Evolutionary conservation across 805 yeast genomes (phyloP), one percentile per base, ranked within the genome.

Genomic region (Metschnikowia similis): DNA sequence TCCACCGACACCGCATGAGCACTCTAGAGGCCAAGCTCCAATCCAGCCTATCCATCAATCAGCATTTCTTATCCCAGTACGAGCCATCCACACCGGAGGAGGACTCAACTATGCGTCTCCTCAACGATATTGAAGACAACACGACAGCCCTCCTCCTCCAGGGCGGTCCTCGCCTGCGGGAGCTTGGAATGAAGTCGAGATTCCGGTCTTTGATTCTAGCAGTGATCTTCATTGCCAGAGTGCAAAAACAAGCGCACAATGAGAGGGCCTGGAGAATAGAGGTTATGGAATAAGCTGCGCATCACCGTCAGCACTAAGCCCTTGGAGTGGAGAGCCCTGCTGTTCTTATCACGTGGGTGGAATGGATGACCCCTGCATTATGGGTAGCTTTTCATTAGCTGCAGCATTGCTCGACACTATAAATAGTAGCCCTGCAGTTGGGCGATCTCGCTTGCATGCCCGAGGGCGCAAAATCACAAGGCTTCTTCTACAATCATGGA

Each of bases 171-270:
- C 26, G 5, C 11, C 34, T 14, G 29, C 36, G 8, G 9, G 21
- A 9, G 26, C 29, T 32, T 21, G 40, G 44, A 11, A 28, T 13
- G 11, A 30, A 31, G 14, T 45, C 38, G 6, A 32, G 26, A 6
- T 53, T 56, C 16, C 51, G 58, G 28, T 35, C 56, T 5, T 57
- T 51, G 36, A 44, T 56, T 9, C 49, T 52, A 7, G 60, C 56
- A 2, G 56, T 50, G 13, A 32, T 54, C 9, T 59, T 59, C 37
- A 45, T 46, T 11, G 39, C 46, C 16, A 50, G 62, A n/a, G 34
- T 56, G 16, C 32, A 47, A 28, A 35, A 31, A 8, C 50, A 45
- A 11, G 49, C 40, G 6, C 45, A 40, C 27, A 16, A 27, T 11
- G 40, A 43, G 14, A 26, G 46, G 6, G 46, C 11, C 5, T 43